Base-by-base conservation (phyloP, 208 protist species). In the Kentomonas sorsogonicus region DNA sequence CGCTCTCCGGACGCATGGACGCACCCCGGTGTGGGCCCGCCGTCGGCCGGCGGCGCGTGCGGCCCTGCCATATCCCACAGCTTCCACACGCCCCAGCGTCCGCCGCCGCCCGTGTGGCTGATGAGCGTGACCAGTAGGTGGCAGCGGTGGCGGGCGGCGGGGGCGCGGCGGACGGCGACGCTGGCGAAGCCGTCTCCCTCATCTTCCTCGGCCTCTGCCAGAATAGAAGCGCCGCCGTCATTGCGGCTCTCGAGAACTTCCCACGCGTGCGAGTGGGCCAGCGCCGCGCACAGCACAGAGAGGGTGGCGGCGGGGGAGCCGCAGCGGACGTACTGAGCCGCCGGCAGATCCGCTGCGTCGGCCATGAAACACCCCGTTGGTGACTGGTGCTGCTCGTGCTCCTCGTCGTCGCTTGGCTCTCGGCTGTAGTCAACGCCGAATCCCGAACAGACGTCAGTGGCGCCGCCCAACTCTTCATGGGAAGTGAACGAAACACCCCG, bases 261-360 rank as follows among this genome's bases (percentile, higher is more conserved):
- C 51, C 51, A 56, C 18, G 22, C 30, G 51, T 13, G 23, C 6
- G 26, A 39, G 34, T 44, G 51, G 1, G 34, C 26, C 9, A 56
- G 34, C 7, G 51, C 51, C 20, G 26, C 34, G 7, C 20, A 3
- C 10, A 56, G 16, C 34, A 33, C 34, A n/a, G 40, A 36, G 2
- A 30, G 27, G 22, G 33, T 45, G 9, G 26, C n/a, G 3, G 26
- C 9, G 4, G 30, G 26, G 3, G 51, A 45, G 34, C 33, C 11
- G 20, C 30, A 43, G 51, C 36, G 5, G 20, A 56, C 29, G 25
- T 56, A 56, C 4, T 16, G 23, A 1, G 40, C 4, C 6, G 51
- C 51, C 7, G 51, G 51, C 20, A 56, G 26, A 22, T 56, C 51
- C 15, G 51, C 36, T 3, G 7, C 51, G 11, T 56, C 51, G 7